Evolutionary conservation across 176 grass and related monocot species (phyloP), one percentile per base, ranked within the genome.

Genomic region (Zoysia japonica): DNA sequence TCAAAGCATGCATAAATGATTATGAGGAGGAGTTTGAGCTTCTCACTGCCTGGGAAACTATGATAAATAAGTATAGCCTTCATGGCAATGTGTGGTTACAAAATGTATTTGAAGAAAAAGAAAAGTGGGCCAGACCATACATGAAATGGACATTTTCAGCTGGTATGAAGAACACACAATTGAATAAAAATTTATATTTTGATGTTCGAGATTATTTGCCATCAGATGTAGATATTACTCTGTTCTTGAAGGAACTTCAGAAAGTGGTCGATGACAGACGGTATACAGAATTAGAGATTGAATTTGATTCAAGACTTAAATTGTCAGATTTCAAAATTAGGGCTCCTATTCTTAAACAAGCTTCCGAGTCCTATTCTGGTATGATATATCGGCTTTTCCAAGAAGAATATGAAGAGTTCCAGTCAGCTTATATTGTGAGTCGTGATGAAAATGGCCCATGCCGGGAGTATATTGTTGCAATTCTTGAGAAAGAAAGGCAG

Each of bases 381-480:
- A 84, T 84, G 35, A 91, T 91, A 76, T 94, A 91, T 78, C 86
- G 91, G 76, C 68, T 87, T 77, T 85, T 94, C 47, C 86, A 94
- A 68, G 74, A 79, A 57, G 89, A 94, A 69, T 91, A 87, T 11
- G 89, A 89, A 52, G 90, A 89, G 77, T 87, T 92, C 64, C 87
- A 87, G 55, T 84, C 83, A 72, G 84, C 83, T 72, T 92, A 89
- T 43, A 91, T 94, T 44, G 64, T 86, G 76, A 85, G 46, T 74
- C 74, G 80, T 75, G 69, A 91, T 39, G 86, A 94, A 59, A 89
- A 55, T 41, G 48, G 65, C 17, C 84, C 63, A 8, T 20, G 60
- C 64, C 72, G 68, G 49, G 86, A 91, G 64, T 91, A 89, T 78
- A 69, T 87, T 37, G 89, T 94, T 67, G 84, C 73, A 11, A 70